Evolutionary conservation across 1,139 yeast species (phyloP), one percentile per base, ranked within the genome.

Genomic region (Hansenula lynferdii): DNA sequence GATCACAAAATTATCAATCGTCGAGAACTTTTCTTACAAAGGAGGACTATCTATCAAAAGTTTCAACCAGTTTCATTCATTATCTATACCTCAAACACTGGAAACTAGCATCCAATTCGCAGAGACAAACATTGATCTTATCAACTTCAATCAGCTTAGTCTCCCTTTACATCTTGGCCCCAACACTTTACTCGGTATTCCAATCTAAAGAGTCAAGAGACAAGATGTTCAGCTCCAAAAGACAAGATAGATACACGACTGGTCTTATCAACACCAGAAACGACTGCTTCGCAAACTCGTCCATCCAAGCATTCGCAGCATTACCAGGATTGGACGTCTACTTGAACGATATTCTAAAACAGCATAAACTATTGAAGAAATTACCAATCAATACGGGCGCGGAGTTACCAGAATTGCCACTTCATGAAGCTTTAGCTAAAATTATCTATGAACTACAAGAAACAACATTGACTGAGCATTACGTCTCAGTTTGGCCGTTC

Each of bases 221-320:
- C 5, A 42, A 38, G 31, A 53, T 53, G 57, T 52, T 53, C 38
- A 42, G 45, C 28, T 52, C 62, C 3, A 77, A 73, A 48, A 65
- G 89, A 53, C 80, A 80, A n/a, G 94, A 80, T 53, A 80, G 75
- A 49, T 69, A 78, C 54, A 84, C 96, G 14, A 86, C 94, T 0
- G 97, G 97, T 3, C 66, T 90, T 34, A 70, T 81, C 48, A 92
- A 90, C 58, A 70, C 81, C 47, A 75, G 92, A 43, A 86, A 86
- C 51, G 96, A 89, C 57, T 90, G 97, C 60, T 90, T 86, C 63
- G 96, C 96, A 44, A 90, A 92, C 55, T 77, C 95, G n/a, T 81
- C 90, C 1, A 57, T 92, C 18, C 97, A 90, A 58, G 94, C 96
- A 0, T 72, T 90, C 44, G 79, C 87, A 14, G 66, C 95, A 0